phyloP scores from a whole-genome alignment of 2,329 filamentous ascomycete genomes.

The Diaporthe longicolla region DNA sequence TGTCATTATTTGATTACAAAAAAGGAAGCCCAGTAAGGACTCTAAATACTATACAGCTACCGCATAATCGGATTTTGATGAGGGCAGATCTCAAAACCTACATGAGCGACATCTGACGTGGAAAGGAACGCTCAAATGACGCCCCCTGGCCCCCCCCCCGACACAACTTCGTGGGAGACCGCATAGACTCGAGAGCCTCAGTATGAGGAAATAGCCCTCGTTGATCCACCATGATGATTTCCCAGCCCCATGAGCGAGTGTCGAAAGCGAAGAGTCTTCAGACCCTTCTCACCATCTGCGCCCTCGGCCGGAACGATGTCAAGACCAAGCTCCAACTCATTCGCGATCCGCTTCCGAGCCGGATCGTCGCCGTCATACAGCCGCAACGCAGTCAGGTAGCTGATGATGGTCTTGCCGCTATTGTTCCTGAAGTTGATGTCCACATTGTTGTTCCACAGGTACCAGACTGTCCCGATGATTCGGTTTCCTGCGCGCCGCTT shows the following conservation, averaged over 20 bases:
- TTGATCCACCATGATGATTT: not conserved
- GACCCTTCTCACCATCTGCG: not conserved
- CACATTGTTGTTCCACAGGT: conserved; percentile 35
- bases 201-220: not conserved
- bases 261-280: conserved; percentile 26
- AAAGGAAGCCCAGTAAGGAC: not conserved
- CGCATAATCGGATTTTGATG: not conserved
- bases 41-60: not conserved
- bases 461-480: conserved; percentile 26
- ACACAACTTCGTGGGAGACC: not conserved
- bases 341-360: conserved; percentile 7
- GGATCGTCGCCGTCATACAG: not conserved
- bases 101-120: not conserved
- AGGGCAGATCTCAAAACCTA: no score
- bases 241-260: not conserved
- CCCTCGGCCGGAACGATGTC: conserved; percentile 18
- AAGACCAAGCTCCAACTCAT: not conserved
- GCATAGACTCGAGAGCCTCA: not conserved
- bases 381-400: conserved; percentile 23
- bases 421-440: conserved; percentile 35
- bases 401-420: conserved; percentile 31
- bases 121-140: not conserved
- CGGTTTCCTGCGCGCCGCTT: not conserved
- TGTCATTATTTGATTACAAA: not conserved
- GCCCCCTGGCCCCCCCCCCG: no score